Evolutionary conservation across 345 rosid species (phyloP), one percentile per base, ranked within the genome.

Genomic region (Erucastrum elatum): DNA sequence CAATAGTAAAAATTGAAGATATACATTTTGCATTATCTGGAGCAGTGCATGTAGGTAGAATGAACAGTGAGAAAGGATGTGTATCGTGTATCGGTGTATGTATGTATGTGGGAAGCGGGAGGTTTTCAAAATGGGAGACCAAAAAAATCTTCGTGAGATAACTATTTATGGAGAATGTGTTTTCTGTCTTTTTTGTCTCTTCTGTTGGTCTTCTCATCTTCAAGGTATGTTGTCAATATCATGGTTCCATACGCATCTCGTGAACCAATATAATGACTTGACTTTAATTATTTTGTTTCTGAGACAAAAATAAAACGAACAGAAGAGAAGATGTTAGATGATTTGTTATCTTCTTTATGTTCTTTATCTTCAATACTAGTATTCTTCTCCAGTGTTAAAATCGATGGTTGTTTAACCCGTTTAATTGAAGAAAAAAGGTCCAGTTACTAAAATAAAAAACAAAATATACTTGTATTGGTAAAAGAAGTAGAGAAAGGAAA

Each of bases 201-300:
- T 80, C 68, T 75, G 71, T 59, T 76, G 67, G 76, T 76, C 65
- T 72, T 61, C 77, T 61, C 41, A 30, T 55, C 80, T 65, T 75
- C 66, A 71, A 75, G 69, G 73, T 71, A 64, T 64, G 80, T 44
- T 75, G 46, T 70, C 68, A 44, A 64, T 75, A 80, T 75, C 55
- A 80, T 75, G 72, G 80, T 75, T 70, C 83, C 83, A 51, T 80
- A 65, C 73, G 69, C 76, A 75, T 80, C 83, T 75, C 83, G 83
- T 80, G 83, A 80, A 80, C 77, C 69, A 16, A 46, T 46, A 80
- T 81, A 34, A 81, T 81, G 84, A 68, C 70, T 81, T 59, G 35
- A 72, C 77, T 46, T 59, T 16, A 64, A 70, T 26, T 9, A 59
- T 26, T 31, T 9, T 53, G 67, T 31, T 17, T 10, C 53, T 15